phyloP scores from a whole-genome alignment of 2,329 filamentous ascomycete species.

The Juglanconis oblonga region DNA sequence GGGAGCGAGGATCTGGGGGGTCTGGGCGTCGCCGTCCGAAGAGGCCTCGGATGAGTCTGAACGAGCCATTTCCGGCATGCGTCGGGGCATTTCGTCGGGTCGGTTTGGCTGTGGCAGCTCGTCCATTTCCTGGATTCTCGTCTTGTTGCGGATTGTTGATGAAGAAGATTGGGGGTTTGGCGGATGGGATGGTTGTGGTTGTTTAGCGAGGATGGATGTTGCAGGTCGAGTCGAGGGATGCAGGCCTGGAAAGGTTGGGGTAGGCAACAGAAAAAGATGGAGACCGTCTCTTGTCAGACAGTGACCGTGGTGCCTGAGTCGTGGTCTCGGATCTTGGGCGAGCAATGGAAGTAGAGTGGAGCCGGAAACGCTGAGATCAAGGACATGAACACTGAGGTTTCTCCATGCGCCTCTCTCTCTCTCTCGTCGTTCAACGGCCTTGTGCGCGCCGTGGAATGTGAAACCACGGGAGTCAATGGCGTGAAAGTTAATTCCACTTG shows the following conservation, averaged over 20 bases:
- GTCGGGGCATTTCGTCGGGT: conserved; percentile 8
- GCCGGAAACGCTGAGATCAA: conserved; percentile 11
- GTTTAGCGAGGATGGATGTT: conserved; percentile 1
- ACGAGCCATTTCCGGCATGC: conserved; percentile 24
- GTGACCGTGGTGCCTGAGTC: conserved; percentile 16
- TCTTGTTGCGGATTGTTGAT: background rate
- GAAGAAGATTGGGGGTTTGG: background rate
- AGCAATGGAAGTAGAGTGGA: conserved; percentile 18
- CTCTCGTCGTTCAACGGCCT: background rate
- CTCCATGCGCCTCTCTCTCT: conserved; percentile 3
- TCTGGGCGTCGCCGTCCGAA: conserved; percentile 29
- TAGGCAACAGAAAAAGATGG: background rate
- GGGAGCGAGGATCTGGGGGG: conserved; percentile 45
- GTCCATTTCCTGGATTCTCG: conserved; percentile 7
- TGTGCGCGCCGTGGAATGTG: background rate
- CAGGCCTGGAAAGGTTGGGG: conserved; percentile 6
- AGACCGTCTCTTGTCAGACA: background rate
- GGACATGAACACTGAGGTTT: conserved; percentile 1
- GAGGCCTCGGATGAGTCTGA: conserved; percentile 34
- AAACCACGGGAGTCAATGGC: background rate
- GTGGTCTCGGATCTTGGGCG: conserved; percentile 19
- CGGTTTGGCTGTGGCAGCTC: conserved; percentile 10
- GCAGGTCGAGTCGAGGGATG: background rate
- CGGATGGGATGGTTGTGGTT: background rate
- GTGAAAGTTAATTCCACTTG: background rate